These are phyloP conservation scores for Apophysomyces ossiformis DNA, from an alignment of 371 early-diverging fungal genomes.

Conservation along the genomic window DNA sequence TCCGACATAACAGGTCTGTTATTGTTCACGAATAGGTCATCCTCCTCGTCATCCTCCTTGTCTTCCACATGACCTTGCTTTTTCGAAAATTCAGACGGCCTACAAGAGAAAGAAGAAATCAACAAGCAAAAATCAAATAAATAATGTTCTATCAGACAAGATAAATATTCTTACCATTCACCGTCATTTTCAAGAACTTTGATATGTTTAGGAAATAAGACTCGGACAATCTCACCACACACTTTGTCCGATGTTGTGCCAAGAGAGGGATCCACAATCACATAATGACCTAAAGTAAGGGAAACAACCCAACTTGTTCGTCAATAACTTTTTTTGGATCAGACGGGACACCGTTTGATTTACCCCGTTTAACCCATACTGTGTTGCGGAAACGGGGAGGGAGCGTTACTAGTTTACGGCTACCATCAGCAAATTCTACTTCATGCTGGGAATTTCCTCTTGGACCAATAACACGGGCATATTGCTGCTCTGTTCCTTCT, in stretches of 20 bases:
- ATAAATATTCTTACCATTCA: conserved; percentile 58
- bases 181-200: conserved; percentile 68
- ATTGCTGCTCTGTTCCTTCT: conserved; percentile 43
- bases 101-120: background rate
- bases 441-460: conserved; percentile 81
- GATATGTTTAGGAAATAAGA: conserved; percentile 78
- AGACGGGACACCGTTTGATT: background rate
- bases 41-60: conserved; percentile 45
- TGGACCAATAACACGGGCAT: conserved; percentile 69
- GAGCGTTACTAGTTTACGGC: conserved; percentile 65
- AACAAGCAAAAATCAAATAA: background rate
- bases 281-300: conserved; percentile 58
- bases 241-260: conserved; percentile 70
- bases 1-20: conserved; percentile 59
- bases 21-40: conserved; percentile 71
- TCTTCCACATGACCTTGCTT: conserved; percentile 22
- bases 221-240: conserved; percentile 77
- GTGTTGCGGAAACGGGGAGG: conserved; percentile 81
- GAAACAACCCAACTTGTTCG: too few species aligned
- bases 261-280: conserved; percentile 66
- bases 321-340: too few species aligned
- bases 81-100: conserved; percentile 48
- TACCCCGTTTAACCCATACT: conserved; percentile 87
- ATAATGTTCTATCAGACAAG: background rate
- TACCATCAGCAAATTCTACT: conserved; percentile 61